A percentile compares a stretch with the other conserved stretches of the same genome.
These are phyloP conservation scores for Blastobotrys buckinghamii DNA, from an alignment of 1,139 yeast genomes.

Conservation along the genomic window DNA sequence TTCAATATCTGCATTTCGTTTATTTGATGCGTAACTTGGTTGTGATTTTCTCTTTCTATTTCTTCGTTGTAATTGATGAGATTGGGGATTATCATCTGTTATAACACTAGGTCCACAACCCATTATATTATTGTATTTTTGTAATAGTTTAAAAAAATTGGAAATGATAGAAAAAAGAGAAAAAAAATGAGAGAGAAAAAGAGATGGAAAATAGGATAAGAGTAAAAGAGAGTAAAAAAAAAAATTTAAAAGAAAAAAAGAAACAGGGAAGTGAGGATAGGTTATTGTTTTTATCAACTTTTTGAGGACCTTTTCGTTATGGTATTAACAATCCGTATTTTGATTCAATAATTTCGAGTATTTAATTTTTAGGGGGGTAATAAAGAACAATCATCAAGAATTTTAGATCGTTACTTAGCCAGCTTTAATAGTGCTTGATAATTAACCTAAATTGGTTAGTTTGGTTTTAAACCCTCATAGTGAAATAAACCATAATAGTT, in stretches of 20 bases:
- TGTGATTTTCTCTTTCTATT: not conserved
- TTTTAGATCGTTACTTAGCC: too few species aligned
- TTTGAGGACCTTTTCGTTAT: too few species aligned
- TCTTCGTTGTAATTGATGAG: not conserved
- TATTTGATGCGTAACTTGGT: constrained; percentile 1
- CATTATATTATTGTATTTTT: constrained; percentile 3
- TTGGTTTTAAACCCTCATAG: too few species aligned
- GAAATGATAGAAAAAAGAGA: not conserved
- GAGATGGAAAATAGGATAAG: not conserved
- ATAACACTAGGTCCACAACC: constrained; percentile 11
- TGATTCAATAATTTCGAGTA: too few species aligned
- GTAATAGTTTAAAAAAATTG: not conserved
- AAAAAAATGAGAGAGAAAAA: not conserved
- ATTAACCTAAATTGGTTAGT: too few species aligned
- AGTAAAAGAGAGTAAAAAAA: not conserved
- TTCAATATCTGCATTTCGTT: constrained; percentile 43
- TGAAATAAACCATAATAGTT: too few species aligned
- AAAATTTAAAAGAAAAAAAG: not conserved
- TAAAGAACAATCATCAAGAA: too few species aligned
- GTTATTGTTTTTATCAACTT: not conserved
- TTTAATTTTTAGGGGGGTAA: too few species aligned
- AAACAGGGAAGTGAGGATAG: not conserved
- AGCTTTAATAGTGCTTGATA: too few species aligned
- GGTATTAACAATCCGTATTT: too few species aligned
- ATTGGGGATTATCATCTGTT: not conserved